Conservation (phyloP, 1,139 yeast species). For the Suhomyces bolitotheri region DNA sequence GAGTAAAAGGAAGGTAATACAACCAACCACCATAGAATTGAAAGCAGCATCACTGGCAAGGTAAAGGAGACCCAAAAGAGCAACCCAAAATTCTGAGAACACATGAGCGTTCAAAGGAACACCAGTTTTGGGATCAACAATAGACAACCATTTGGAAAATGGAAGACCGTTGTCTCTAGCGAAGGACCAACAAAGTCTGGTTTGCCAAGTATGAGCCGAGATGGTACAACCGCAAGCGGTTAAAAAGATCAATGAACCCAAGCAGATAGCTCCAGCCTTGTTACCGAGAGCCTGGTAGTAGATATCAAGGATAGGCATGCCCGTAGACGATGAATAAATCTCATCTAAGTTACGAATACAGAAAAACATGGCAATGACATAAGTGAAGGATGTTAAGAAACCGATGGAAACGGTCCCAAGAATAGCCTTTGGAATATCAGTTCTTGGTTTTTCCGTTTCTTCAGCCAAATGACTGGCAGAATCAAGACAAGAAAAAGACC, state of each 20-base stretch:
- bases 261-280: slow-evolving; percentile 58
- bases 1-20: slow-evolving; percentile 45
- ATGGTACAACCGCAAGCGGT: slow-evolving; percentile 73
- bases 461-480: slow-evolving; percentile 73
- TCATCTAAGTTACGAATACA: slow-evolving; percentile 52
- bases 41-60: slow-evolving; percentile 46
- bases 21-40: slow-evolving; percentile 48
- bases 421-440: slow-evolving; percentile 62
- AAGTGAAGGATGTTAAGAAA: slow-evolving; percentile 58
- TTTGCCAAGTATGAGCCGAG: slow-evolving; percentile 75
- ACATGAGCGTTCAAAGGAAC: slow-evolving; percentile 49
- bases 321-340: slow-evolving; percentile 49
- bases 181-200: slow-evolving; percentile 75
- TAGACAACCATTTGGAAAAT: slow-evolving; percentile 41
- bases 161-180: slow-evolving; percentile 63
- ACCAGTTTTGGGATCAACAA: slow-evolving; percentile 43
- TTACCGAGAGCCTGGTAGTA: slow-evolving; percentile 57
- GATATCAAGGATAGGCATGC: slow-evolving; percentile 64
- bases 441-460: slow-evolving; percentile 59
- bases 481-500: slow-evolving; percentile 70
- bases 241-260: slow-evolving; percentile 56
- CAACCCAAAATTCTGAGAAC: slow-evolving; percentile 40
- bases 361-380: slow-evolving; percentile 63
- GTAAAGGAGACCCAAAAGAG: slow-evolving; percentile 43
- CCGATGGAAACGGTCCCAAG: slow-evolving; percentile 69